phyloP scores from a whole-genome alignment of 768 basidiomycete genomes.

The Tylopilus subfusipes region DNA sequence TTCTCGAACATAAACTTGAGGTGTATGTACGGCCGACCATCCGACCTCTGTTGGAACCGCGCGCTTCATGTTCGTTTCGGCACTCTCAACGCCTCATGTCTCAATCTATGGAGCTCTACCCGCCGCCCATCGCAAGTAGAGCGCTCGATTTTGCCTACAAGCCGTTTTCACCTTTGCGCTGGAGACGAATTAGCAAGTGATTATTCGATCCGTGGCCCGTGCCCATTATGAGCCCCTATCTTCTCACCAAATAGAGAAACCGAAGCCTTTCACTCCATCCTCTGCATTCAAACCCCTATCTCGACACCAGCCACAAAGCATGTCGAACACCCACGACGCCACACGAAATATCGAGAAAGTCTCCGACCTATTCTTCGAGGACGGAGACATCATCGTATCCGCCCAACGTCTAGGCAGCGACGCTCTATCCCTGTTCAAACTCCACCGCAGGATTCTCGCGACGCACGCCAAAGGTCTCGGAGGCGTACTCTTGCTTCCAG shows the following conservation, averaged over 20 bases:
- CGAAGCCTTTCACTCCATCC: not conserved
- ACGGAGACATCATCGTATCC: not conserved
- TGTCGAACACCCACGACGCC: not conserved
- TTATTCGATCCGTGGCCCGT: not conserved
- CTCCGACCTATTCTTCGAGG: not conserved
- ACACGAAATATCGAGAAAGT: not conserved
- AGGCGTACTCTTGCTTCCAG: not conserved
- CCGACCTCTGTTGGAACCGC: no score
- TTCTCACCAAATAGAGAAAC: not conserved
- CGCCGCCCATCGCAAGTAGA: no score
- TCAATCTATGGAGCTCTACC: no score
- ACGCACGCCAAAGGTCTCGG: not conserved
- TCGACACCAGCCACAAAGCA: not conserved
- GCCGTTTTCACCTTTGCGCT: no score
- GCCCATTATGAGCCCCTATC: not conserved
- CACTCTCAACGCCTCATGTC: no score
- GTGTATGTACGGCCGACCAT: no score
- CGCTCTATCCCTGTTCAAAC: not conserved
- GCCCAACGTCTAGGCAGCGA: not conserved
- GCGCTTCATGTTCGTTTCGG: no score
- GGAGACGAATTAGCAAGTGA: no score
- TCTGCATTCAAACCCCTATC: not conserved
- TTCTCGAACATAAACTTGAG: no score
- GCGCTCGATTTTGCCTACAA: no score
- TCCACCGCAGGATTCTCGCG: not conserved